Evolutionary conservation across 2,329 filamentous ascomycete species (phyloP), one percentile per base, ranked within the genome.

Genomic region (Monilinia aucupariae): DNA sequence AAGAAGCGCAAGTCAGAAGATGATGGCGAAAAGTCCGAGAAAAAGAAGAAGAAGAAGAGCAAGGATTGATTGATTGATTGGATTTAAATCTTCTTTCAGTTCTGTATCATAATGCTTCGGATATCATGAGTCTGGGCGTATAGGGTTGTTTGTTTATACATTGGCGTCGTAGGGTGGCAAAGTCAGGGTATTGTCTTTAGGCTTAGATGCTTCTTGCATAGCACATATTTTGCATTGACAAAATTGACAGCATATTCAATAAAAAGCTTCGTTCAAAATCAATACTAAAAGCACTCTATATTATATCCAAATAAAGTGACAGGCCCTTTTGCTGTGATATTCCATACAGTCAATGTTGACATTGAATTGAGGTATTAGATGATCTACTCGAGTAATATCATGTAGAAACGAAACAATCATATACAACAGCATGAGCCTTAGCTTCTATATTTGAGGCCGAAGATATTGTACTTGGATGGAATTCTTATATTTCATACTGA

Each of bases 1-100:
- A 91, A 91, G 83, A 90, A 91, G 83, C 83, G 87, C 74, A 89
- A 90, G 79, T 81, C 78, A 60, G 75, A 76, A 62, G 80, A 81
- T 32, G 78, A 81, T 65, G 85, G 85, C 55, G 88, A 85, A 65
- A 85, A 86, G 68, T 74, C 76, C 22, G 81, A 79, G 67, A 79
- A 82, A 75, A 82, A 83, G 76, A 82, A 82, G 75, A 84, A 89
- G 77, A 82, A 88, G 70, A 74, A 74, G 69, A 72, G 66, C 66
- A 74, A 73, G 68, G 66, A 69, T 61, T 73, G 69, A 72, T 63
- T 48, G 41, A 59, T 59, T 49, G 41, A 59, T 59, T 59, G 61
- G 37, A 51, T 51, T 9, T 41, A 30, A 48, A 27, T 52, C 48
- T 54, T 53, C 62, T 64, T 52, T 64, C 56, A 61, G 41, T 64